phyloP scores from a whole-genome alignment of 2,329 filamentous ascomycete species.

The Fusarium veterinarium region DNA sequence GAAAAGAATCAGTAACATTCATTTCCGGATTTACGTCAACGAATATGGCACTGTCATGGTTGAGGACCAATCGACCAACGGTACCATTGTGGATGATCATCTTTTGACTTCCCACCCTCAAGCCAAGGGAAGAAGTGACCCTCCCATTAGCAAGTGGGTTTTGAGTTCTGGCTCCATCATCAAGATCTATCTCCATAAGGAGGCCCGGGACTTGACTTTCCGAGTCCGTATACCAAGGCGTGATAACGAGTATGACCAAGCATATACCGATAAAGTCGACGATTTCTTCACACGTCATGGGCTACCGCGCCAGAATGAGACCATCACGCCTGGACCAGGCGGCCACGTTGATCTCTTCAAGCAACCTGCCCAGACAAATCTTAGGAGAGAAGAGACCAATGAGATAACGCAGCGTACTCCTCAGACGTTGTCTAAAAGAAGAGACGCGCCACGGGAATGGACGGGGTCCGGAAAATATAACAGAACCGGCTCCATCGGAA shows the following conservation, averaged over 20 bases:
- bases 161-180: slow-evolving; percentile 79
- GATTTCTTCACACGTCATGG: slow-evolving; percentile 67
- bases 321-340: slow-evolving; percentile 59
- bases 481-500: slow-evolving; percentile 82
- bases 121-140: slow-evolving; percentile 50
- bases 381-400: slow-evolving; percentile 34
- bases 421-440: slow-evolving; percentile 39
- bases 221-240: slow-evolving; percentile 85
- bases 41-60: slow-evolving; percentile 89
- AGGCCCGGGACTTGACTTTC: slow-evolving; percentile 75
- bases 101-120: slow-evolving; percentile 65
- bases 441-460: slow-evolving; percentile 71
- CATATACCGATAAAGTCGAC: slow-evolving; percentile 76
- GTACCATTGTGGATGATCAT: slow-evolving; percentile 83
- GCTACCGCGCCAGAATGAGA: slow-evolving; percentile 53
- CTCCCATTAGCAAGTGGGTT: slow-evolving; percentile 63
- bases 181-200: slow-evolving; percentile 69
- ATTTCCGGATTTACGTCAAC: slow-evolving; percentile 94
- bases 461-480: slow-evolving; percentile 88
- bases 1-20: slow-evolving; percentile 88
- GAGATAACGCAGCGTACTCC: slow-evolving; percentile 27
- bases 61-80: slow-evolving; percentile 95
- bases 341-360: slow-evolving; percentile 58
- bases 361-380: slow-evolving; percentile 38
- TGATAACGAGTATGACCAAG: slow-evolving; percentile 71